A percentile compares a stretch with the other conserved stretches of the same genome.
Conservation (phyloP, 1,139 yeast genomes). For the Diutina rugosa region DNA sequence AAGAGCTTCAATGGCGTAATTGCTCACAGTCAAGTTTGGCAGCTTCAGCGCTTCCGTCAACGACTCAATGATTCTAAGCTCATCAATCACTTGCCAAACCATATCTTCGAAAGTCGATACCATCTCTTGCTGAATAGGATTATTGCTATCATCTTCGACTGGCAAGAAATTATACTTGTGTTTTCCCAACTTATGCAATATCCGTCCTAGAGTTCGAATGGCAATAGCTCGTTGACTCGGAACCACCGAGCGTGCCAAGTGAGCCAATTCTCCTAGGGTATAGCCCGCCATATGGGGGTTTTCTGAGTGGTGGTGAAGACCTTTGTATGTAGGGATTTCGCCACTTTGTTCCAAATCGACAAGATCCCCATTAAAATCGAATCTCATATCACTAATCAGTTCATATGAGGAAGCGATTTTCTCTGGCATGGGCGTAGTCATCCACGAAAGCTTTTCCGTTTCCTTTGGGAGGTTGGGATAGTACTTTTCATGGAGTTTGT, state of each 20-base stretch:
- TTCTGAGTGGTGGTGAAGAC: conserved; percentile 86
- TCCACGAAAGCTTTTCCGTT: conserved; percentile 55
- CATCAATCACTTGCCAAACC: conserved; percentile 65
- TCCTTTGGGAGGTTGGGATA: conserved; percentile 85
- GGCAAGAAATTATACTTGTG: conserved; percentile 44
- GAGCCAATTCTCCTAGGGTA: conserved; percentile 72
- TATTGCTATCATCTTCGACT: conserved; percentile 18
- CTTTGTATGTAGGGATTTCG: conserved; percentile 45
- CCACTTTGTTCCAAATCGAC: conserved; percentile 28
- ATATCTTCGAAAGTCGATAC: conserved; percentile 41
- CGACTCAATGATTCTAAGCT: conserved; percentile 56
- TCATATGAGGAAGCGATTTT: conserved; percentile 67
- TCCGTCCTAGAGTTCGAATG: conserved; percentile 76
- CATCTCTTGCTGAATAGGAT: conserved; percentile 24
- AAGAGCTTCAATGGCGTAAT: conserved; percentile 82
- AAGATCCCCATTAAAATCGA: conserved; percentile 77
- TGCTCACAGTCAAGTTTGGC: conserved; percentile 60
- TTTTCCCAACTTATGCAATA: conserved; percentile 67
- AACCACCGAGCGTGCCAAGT: conserved; percentile 63
- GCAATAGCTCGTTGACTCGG: conserved; percentile 83
- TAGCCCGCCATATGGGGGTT: conserved; percentile 89
- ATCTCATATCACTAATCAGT: conserved; percentile 59
- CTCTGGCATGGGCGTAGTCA: conserved; percentile 44
- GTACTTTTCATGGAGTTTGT: conserved; percentile 70
- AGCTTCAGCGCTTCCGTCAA: conserved; percentile 61